These are phyloP conservation scores for Rhododendron kiyosumense DNA, from an alignment of 148 eudicot species.

Conservation along the genomic window DNA sequence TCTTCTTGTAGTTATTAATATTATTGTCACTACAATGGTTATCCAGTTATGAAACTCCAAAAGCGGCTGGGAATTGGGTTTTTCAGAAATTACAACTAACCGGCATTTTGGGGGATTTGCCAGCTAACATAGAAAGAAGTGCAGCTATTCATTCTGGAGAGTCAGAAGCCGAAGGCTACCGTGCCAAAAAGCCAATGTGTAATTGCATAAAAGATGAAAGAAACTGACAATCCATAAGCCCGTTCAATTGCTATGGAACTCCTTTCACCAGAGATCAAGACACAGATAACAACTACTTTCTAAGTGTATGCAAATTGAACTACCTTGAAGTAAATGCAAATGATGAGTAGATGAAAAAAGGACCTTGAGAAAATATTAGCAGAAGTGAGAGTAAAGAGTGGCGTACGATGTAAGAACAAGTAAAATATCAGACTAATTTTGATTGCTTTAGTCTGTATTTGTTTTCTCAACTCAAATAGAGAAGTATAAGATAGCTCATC, in stretches of 20 bases:
- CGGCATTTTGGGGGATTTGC: too few relatives aligned
- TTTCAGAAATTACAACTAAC: neutral
- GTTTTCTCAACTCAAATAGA: neutral
- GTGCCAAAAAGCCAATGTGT: too few relatives aligned
- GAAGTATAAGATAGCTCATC: neutral
- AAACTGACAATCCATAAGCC: too few relatives aligned
- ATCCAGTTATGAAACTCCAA: neutral
- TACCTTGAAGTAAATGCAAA: neutral
- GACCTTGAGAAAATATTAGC: neutral
- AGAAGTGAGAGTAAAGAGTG: neutral
- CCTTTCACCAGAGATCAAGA: too few relatives aligned
- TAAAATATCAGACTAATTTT: neutral
- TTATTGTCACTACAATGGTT: neutral
- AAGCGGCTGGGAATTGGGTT: neutral
- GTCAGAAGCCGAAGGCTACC: too few relatives aligned
- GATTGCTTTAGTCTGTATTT: too few relatives aligned
- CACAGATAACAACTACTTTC: too few relatives aligned
- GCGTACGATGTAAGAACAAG: neutral
- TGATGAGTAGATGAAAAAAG: neutral
- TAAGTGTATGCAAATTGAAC: too few relatives aligned
- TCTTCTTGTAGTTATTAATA: neutral
- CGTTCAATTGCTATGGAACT: too few relatives aligned
- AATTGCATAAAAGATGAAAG: too few relatives aligned
- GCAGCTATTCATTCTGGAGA: too few relatives aligned
- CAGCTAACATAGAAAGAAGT: too few relatives aligned